Base-by-base conservation (phyloP, 208 protist genomes). In the Leishmania amazonensis region DNA sequence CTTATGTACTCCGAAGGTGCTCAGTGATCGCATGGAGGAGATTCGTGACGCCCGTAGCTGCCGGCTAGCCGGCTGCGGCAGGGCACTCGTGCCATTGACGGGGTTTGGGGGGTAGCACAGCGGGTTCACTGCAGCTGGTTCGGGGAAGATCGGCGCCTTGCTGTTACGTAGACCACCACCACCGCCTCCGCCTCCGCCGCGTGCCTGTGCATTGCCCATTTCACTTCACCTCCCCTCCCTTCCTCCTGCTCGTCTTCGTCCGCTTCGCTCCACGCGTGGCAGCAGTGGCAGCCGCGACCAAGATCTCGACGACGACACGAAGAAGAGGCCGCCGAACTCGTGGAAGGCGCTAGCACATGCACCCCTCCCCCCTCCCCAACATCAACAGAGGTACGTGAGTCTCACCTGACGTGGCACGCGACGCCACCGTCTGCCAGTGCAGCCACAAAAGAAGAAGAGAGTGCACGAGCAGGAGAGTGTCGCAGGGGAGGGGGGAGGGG, bases 171-270 rank as follows among this genome's bases (percentile, higher is more conserved):
- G 13, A 70, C 2, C 19, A 21, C 65, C 40, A 47, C 40, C 17
- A 47, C 2, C 35, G 8, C 64, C 38, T 4, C 64, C 21, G 35
- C 65, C 62, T 31, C 11, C 31, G 62, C 42, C 45, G 0, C 71
- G 71, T 31, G 71, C 35, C n/a, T 75, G 73, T 1, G 81, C 31
- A 28, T 80, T 84, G 9, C 81, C 81, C 81, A 84, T 84, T n/a
- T 11, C 35, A 6, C 38, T 45, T 74, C 42, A 67, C 4, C 45
- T 9, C 45, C 45, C 8, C 45, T 49, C 45, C 8, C 45, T 47
- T 47, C 45, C 45, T 54, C 42, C 28, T 15, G 42, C 40, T 40
- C 45, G 45, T 31, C 45, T 38, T 53, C 40, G 49, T n/a, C 17
- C 15, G 8, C 31, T 40, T 24, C 1, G 21, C 31, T 13, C 35